phyloP scores from a whole-genome alignment of 1,284 basidiomycete species.

The Somion occarium region DNA sequence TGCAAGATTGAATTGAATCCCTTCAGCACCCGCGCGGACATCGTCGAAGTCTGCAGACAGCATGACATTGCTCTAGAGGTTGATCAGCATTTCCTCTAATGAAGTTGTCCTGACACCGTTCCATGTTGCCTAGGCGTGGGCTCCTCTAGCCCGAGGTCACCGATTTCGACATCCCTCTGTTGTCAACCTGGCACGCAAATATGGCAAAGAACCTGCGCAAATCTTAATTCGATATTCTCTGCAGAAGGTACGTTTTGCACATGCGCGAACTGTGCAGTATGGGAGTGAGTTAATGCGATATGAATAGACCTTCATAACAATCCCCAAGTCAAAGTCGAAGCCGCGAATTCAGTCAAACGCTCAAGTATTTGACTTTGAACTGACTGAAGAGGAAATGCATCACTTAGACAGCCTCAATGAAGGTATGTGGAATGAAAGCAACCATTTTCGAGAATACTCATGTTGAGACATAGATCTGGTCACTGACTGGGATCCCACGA shows the following conservation, averaged over 20 bases:
- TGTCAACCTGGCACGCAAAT: conserved; percentile 39
- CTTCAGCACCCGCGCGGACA: conserved; percentile 64
- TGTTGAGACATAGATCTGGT: conserved; percentile 4
- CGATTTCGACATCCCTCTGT: conserved; percentile 47
- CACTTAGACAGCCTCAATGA: conserved; percentile 53
- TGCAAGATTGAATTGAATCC: conserved; percentile 64
- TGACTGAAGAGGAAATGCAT: conserved; percentile 45
- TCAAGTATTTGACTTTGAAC: conserved; percentile 55
- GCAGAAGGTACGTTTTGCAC: conserved; percentile 54
- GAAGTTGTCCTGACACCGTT: neutral
- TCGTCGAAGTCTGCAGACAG: conserved; percentile 56
- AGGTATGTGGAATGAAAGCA: too few relatives aligned
- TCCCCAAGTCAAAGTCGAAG: conserved; percentile 58
- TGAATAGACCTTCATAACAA: conserved; percentile 45
- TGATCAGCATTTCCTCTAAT: conserved; percentile 4
- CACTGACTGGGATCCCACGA: conserved; percentile 8
- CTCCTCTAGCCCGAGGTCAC: conserved; percentile 45
- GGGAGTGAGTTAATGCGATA: neutral
- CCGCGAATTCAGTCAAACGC: conserved; percentile 53
- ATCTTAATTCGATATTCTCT: conserved; percentile 72
- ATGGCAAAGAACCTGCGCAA: conserved; percentile 60
- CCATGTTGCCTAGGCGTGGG: conserved; percentile 40
- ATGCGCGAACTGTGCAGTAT: neutral
- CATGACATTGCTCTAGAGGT: conserved; percentile 65
- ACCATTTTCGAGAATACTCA: too few relatives aligned